Evolutionary conservation across 2,329 filamentous ascomycete genomes (phyloP).

Genomic region (Xenosphaeropsis pyriputrescens): DNA sequence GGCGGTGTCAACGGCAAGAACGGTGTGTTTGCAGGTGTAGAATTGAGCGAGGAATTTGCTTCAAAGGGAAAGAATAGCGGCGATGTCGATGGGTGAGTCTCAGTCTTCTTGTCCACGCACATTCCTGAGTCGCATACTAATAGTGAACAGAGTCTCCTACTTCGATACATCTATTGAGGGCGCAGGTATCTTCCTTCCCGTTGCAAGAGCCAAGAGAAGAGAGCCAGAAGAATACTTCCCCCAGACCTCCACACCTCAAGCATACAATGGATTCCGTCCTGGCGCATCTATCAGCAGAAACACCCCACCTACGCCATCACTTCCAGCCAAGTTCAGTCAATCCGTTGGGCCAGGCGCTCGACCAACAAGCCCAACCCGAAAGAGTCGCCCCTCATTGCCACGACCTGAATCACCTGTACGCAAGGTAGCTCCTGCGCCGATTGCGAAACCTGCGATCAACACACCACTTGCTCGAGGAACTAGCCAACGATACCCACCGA

Average conservation of each 20-base stretch:
- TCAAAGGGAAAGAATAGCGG: constrained; percentile 85
- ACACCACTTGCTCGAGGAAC: constrained; percentile 38
- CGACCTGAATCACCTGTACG: constrained; percentile 78
- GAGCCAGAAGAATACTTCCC: constrained; percentile 23
- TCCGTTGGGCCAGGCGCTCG: constrained; percentile 62
- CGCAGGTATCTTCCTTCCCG: constrained; percentile 84
- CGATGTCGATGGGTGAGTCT: constrained; percentile 77
- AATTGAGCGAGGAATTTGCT: constrained; percentile 70
- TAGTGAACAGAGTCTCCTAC: constrained; percentile 44
- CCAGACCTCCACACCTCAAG: constrained; percentile 51
- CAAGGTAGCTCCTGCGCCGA: constrained; percentile 33
- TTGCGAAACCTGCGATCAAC: constrained; percentile 39
- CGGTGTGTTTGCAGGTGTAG: constrained; percentile 83
- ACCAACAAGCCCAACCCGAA: constrained; percentile 58
- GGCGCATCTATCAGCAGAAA: constrained; percentile 34
- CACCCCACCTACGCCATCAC: constrained; percentile 47
- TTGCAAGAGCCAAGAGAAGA: constrained; percentile 63
- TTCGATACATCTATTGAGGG: constrained; percentile 68
- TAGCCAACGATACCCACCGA: constrained; percentile 43
- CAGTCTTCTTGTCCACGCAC: constrained; percentile 4
- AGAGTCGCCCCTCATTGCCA: constrained; percentile 61
- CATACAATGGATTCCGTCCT: constrained; percentile 37
- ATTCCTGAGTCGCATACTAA: constrained; percentile 10
- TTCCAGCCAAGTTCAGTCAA: constrained; percentile 68
- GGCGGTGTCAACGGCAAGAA: constrained; percentile 79